A percentile compares a stretch with the other conserved stretches of the same genome.
Conservation (phyloP, 2,329 filamentous ascomycete genomes). For the Amphichorda felina region DNA sequence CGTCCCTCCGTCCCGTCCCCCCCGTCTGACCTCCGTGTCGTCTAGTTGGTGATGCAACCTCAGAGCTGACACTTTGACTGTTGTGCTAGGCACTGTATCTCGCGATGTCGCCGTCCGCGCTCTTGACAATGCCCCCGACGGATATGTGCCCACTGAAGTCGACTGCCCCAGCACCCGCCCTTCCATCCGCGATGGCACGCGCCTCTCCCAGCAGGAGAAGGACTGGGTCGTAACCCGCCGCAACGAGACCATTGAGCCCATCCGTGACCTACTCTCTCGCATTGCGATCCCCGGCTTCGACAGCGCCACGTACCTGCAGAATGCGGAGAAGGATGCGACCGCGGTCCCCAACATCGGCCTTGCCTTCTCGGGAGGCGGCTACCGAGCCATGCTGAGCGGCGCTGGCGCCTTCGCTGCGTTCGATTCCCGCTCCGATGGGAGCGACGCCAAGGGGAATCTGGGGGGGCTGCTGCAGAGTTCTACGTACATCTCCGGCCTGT, state of each 20-base stretch:
- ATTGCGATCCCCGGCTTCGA: conserved; percentile 71
- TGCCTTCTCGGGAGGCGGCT: conserved; percentile 74
- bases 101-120: conserved; percentile 9
- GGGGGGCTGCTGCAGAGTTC: conserved; percentile 71
- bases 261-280: conserved; percentile 60
- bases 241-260: conserved; percentile 60
- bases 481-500: conserved; percentile 72
- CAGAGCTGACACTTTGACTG: too few relatives aligned
- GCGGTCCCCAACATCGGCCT: conserved; percentile 52
- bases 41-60: too few relatives aligned
- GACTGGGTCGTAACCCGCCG: conserved; percentile 64
- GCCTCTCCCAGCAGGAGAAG: conserved; percentile 56
- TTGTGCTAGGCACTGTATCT: too few relatives aligned
- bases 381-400: conserved; percentile 75
- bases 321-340: conserved; percentile 15
- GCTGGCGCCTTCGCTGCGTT: conserved; percentile 71
- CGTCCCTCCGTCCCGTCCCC: too few relatives aligned
- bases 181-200: conserved; percentile 48
- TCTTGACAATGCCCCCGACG: conserved; percentile 23
- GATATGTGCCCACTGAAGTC: conserved; percentile 59
- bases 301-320: conserved; percentile 54
- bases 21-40: too few relatives aligned
- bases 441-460: conserved; percentile 46
- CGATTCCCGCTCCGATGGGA: conserved; percentile 53
- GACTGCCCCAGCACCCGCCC: conserved; percentile 61